These are phyloP conservation scores for Apiospora marii DNA, from an alignment of 2,329 filamentous ascomycete species.

Conservation along the genomic window DNA sequence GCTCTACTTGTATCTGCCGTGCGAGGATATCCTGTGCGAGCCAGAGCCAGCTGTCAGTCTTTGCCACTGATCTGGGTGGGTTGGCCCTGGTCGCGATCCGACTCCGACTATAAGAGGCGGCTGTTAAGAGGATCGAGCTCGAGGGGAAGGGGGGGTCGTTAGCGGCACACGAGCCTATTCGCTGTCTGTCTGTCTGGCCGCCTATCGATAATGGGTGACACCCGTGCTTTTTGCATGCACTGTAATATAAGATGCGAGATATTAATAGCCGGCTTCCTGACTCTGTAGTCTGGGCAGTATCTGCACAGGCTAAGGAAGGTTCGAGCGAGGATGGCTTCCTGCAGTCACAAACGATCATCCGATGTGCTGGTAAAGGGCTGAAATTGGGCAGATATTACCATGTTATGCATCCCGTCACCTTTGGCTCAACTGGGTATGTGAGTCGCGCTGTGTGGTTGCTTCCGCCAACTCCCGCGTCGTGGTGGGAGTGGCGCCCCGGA, in stretches of 20 bases:
- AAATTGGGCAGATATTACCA: slow-evolving; percentile 8
- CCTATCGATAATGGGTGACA: neutral
- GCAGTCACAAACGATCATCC: slow-evolving; percentile 12
- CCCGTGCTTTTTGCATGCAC: neutral
- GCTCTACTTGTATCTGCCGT: neutral
- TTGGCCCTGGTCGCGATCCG: slow-evolving; percentile 7
- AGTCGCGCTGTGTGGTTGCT: neutral
- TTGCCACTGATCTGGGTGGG: slow-evolving; percentile 8
- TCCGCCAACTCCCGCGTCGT: slow-evolving; percentile 10
- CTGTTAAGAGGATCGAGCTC: neutral
- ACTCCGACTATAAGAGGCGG: slow-evolving; percentile 10
- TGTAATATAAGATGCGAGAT: slow-evolving; percentile 5
- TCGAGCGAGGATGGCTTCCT: neutral
- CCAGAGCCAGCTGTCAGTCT: slow-evolving; percentile 17
- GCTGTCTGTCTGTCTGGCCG: neutral
- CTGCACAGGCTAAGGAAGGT: neutral
- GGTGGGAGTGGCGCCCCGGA: neutral
- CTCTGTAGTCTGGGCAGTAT: neutral
- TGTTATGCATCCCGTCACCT: neutral
- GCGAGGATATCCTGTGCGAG: slow-evolving; percentile 4
- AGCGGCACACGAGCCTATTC: slow-evolving; percentile 19
- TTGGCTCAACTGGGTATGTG: slow-evolving; percentile 9
- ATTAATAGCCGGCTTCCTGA: slow-evolving; percentile 6
- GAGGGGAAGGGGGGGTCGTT: neutral
- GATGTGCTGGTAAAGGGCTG: slow-evolving; percentile 15